These are phyloP conservation scores for Scheffersomyces illinoinensis DNA, from an alignment of 1,139 yeast species.

Conservation along the genomic window DNA sequence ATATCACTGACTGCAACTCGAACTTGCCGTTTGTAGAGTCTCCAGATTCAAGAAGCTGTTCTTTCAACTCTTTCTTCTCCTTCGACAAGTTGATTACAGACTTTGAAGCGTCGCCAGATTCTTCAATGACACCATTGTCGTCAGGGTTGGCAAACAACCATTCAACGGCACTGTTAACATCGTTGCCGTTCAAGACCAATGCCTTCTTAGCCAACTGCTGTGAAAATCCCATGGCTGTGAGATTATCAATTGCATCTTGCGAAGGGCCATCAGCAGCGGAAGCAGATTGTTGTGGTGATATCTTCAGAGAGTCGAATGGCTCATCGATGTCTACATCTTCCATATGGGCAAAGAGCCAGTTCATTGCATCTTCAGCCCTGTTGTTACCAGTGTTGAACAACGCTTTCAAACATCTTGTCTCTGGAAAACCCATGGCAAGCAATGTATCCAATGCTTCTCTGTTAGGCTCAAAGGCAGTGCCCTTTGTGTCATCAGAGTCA, in stretches of 20 bases:
- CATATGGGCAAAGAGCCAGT: conserved; percentile 87
- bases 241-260: conserved; percentile 47
- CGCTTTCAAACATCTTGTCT: conserved; percentile 64
- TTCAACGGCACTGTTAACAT: conserved; percentile 77
- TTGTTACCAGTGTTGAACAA: conserved; percentile 70
- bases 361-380: conserved; percentile 77
- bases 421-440: conserved; percentile 85
- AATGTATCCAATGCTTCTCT: conserved; percentile 55
- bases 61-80: conserved; percentile 18
- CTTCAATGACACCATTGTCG: conserved; percentile 50
- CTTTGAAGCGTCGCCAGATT: conserved; percentile 4
- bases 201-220: conserved; percentile 68
- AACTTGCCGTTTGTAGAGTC: conserved; percentile 33
- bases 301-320: conserved; percentile 36
- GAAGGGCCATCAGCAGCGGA: conserved; percentile 14
- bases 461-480: conserved; percentile 51
- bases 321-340: conserved; percentile 80
- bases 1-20: conserved; percentile 67
- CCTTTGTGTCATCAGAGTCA: conserved; percentile 17
- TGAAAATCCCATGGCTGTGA: conserved; percentile 80
- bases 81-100: conserved; percentile 22
- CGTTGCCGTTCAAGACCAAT: conserved; percentile 53
- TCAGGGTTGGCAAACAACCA: conserved; percentile 85
- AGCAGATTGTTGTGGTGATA: conserved; percentile 1
- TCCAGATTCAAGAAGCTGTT: conserved; percentile 9